Percentiles rank a stretch among this genome's conserved stretches.
phyloP scores from a whole-genome alignment of 129 eudicot species.

The Centella asiatica region DNA sequence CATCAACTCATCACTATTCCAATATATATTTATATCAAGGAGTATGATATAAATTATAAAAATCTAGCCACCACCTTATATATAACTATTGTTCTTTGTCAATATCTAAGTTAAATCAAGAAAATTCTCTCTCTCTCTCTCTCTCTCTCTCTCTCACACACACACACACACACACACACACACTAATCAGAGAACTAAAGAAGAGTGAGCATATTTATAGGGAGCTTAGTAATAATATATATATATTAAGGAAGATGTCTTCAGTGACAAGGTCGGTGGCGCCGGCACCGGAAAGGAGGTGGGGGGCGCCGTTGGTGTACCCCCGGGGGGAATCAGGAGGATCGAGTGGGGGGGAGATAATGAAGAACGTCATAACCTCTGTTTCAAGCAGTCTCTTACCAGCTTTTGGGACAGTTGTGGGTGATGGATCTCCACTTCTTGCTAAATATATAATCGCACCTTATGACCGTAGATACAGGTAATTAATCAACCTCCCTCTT shows the following conservation, averaged over 20 bases:
- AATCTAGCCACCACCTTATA: too few relatives aligned
- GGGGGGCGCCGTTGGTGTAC: background rate
- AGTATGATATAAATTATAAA: too few relatives aligned
- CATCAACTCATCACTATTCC: too few relatives aligned
- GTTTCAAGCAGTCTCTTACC: constrained; percentile 79
- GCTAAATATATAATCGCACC: constrained; percentile 64
- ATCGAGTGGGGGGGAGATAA: constrained; percentile 36
- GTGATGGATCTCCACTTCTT: constrained; percentile 37
- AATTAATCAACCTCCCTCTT: background rate
- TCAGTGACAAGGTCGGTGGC: background rate
- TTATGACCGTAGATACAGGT: constrained; percentile 76
- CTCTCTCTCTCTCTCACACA: background rate
- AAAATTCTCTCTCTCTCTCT: background rate
- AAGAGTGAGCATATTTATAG: too few relatives aligned
- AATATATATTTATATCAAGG: too few relatives aligned
- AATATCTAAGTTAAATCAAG: too few relatives aligned
- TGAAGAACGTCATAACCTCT: constrained; percentile 41
- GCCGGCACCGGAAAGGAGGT: too few relatives aligned
- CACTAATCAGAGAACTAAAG: background rate
- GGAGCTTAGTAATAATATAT: background rate
- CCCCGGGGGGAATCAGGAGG: constrained; percentile 15
- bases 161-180: background rate
- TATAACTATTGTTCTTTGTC: too few relatives aligned
- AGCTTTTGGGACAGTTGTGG: constrained; percentile 73
- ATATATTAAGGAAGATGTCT: background rate